Conservation (phyloP, 139 green algal species). For the Haematococcus sp. region DNA sequence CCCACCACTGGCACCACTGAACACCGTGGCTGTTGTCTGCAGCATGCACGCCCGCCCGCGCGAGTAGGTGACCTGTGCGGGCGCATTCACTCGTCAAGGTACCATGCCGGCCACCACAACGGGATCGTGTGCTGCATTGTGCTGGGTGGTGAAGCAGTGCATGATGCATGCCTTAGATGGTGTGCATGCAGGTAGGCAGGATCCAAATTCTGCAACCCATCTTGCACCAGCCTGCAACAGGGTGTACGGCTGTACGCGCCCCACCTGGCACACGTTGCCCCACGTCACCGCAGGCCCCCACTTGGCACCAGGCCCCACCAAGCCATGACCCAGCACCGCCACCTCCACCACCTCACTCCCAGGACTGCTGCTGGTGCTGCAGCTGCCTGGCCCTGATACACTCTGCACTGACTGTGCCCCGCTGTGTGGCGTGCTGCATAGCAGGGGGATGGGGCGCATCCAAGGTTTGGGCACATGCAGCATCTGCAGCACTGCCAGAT, state of each 20-base stretch:
- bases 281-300: constrained; percentile 35
- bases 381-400: not conserved
- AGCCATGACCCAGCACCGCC: constrained; percentile 55
- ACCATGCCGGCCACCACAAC: not conserved
- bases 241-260: not conserved
- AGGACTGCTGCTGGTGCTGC: too few species aligned
- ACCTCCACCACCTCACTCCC: constrained; percentile 20
- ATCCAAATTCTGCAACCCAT: not conserved
- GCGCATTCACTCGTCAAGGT: not conserved
- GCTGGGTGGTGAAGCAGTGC: not conserved
- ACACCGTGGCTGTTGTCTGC: constrained; percentile 63
- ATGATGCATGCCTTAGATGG: not conserved
- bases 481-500: constrained; percentile 62
- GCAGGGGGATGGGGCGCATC: not conserved
- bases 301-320: constrained; percentile 44
- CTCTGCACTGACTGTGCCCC: not conserved
- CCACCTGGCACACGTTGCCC: constrained; percentile 49
- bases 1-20: constrained; percentile 71
- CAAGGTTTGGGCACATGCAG: not conserved
- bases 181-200: not conserved
- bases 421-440: not conserved
- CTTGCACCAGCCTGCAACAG: not conserved
- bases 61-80: not conserved
- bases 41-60: constrained; percentile 49
- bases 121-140: not conserved